phyloP scores from a whole-genome alignment of 169 alveolate species.

The Eimeria tenella region DNA sequence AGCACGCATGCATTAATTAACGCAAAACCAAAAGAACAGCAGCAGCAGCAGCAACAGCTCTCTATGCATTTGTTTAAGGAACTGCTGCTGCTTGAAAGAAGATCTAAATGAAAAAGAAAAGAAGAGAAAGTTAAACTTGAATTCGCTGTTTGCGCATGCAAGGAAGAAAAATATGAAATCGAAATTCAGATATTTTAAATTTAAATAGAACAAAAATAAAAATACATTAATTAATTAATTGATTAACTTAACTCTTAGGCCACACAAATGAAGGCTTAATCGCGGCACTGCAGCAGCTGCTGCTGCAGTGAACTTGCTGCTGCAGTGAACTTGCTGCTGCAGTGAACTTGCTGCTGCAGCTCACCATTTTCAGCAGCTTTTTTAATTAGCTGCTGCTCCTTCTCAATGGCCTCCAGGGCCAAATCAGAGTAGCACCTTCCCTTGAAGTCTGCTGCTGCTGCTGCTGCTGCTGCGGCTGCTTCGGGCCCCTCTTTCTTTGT shows the following conservation, averaged over 20 bases:
- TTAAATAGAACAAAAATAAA: neutral
- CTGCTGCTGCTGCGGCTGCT: conserved; percentile 10
- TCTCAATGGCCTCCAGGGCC: neutral
- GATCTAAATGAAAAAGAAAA: too few species aligned
- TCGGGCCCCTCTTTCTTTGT: neutral
- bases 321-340: neutral
- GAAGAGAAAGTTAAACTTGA: too few species aligned
- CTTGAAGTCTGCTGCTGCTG: neutral
- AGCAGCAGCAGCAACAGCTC: neutral
- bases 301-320: neutral
- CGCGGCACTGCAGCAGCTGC: neutral
- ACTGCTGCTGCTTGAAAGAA: too few species aligned
- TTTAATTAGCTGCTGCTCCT: conserved; percentile 21
- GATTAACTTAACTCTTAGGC: neutral
- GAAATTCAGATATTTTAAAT: neutral
- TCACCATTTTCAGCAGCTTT: conserved; percentile 24
- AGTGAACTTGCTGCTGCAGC: neutral
- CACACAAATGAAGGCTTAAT: neutral
- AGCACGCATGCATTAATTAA: neutral
- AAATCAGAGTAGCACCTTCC: conserved; percentile 42
- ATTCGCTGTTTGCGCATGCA: too few species aligned
- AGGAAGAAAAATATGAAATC: too few species aligned
- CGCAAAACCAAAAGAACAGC: neutral
- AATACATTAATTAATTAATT: neutral
- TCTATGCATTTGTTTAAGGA: neutral